Base-by-base conservation (phyloP, 75 land plant genomes). In the Selaginella moellendorffii region DNA sequence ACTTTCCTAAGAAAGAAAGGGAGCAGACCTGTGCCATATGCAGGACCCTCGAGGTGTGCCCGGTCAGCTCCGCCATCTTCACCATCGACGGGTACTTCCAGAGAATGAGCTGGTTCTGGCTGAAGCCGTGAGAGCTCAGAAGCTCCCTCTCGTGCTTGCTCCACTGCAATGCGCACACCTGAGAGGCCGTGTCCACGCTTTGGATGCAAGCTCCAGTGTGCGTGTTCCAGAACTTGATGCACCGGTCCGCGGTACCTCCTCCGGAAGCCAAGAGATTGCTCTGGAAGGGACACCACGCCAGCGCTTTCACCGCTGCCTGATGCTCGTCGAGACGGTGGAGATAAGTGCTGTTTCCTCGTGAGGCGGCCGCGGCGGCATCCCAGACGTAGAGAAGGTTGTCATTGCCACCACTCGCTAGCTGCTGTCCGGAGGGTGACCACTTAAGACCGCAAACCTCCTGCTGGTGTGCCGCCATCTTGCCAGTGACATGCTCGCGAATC, bases 51-150 rank as follows among this genome's bases (percentile, higher is more conserved):
- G n/a, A n/a, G n/a, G n/a, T n/a, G n/a, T n/a, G n/a, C n/a, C n/a
- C n/a, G n/a, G n/a, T n/a, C n/a, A n/a, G n/a, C n/a, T n/a, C n/a
- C n/a, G n/a, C n/a, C n/a, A n/a, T n/a, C n/a, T n/a, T n/a, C n/a
- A n/a, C n/a, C 95, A 88, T 85, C 12, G 85, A 82, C n/a, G 93
- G 93, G 60, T 88, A 88, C 64, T 83, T 80, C 93, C 93, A 88
- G 1, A 88, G 54, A 52, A 80, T 80, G 51, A 88, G 76, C 71
- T 88, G 93, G 63, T 88, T 88, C 68, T 83, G 77, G 22, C 77
- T 72, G 54, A 80, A 80, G 0, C 93, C 93, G 71, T 88, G 95
- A 2, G 95, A 83, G 72, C 90, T 88, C 5, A 88, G 66, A 25
- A 88, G 64, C 68, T 88, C 89, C 95, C n/a, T n/a, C n/a, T n/a